Percentiles rank a stretch among this genome's conserved stretches.
Conservation (phyloP, 352 stramenopile genomes). For the Globisporangium abappressorium region DNA sequence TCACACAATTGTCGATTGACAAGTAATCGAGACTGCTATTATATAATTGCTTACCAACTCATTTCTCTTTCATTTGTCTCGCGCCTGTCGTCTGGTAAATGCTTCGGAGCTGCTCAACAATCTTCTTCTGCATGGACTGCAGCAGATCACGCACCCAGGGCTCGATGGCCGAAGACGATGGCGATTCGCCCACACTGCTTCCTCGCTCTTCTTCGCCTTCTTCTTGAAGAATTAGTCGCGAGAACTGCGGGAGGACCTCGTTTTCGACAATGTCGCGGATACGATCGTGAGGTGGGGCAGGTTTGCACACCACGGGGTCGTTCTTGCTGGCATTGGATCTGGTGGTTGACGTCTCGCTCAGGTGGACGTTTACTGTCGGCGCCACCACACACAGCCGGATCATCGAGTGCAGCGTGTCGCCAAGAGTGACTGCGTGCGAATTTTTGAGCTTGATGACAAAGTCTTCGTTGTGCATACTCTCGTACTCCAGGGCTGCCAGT, state of each 20-base stretch:
- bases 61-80: neutral
- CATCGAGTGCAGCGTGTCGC: constrained; percentile 37
- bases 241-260: constrained; percentile 61
- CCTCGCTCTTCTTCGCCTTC: constrained; percentile 25
- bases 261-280: constrained; percentile 63
- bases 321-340: constrained; percentile 11
- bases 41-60: neutral
- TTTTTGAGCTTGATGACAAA: constrained; percentile 28
- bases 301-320: constrained; percentile 23
- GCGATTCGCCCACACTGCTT: neutral
- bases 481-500: neutral
- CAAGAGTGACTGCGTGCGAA: constrained; percentile 28
- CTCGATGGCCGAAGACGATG: constrained; percentile 28
- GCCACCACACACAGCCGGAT: constrained; percentile 76
- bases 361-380: constrained; percentile 80
- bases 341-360: constrained; percentile 29
- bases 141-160: constrained; percentile 63
- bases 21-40: neutral
- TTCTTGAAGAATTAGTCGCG: constrained; percentile 44
- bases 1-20: neutral
- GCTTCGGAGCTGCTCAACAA: constrained; percentile 53
- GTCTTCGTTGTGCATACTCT: constrained; percentile 5
- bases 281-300: constrained; percentile 28
- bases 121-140: constrained; percentile 66
- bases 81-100: constrained; percentile 23